A percentile compares a stretch with the other conserved stretches of the same genome.
Conservation (phyloP, 768 basidiomycete genomes). For the Amanita rimosa region DNA sequence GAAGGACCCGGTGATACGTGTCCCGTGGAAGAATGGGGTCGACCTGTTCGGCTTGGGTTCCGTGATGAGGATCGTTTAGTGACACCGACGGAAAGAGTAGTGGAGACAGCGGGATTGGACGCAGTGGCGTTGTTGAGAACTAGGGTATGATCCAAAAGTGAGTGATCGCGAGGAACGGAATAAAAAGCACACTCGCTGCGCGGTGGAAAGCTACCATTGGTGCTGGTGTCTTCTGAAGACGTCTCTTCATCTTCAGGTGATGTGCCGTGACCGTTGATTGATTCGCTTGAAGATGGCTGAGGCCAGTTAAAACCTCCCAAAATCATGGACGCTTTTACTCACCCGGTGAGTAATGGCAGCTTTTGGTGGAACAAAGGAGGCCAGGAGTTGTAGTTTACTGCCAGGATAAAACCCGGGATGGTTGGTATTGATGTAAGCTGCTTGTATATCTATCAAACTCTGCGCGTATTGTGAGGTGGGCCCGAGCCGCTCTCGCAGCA, state of each 20-base stretch:
- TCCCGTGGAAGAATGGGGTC: conserved; percentile 21
- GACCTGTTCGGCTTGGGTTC: conserved; percentile 7
- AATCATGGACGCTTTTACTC: conserved; percentile 15
- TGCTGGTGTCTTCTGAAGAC: conserved; percentile 41
- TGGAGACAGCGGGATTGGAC: neutral
- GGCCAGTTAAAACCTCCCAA: conserved; percentile 8
- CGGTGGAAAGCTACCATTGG: conserved; percentile 40
- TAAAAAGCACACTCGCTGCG: conserved; percentile 64
- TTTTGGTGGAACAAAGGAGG: conserved; percentile 24
- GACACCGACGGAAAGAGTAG: conserved; percentile 14
- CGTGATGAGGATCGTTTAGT: conserved; percentile 16
- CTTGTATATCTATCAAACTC: conserved; percentile 93
- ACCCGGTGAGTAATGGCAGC: conserved; percentile 42
- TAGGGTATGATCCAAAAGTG: conserved; percentile 22
- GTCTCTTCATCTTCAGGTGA: conserved; percentile 40
- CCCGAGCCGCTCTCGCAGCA: conserved; percentile 88
- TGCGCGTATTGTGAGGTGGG: conserved; percentile 97
- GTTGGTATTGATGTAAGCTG: conserved; percentile 99
- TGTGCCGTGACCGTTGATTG: conserved; percentile 37
- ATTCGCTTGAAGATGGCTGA: conserved; percentile 58
- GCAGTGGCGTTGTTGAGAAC: conserved; percentile 23
- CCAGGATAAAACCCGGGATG: conserved; percentile 90
- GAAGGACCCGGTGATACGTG: neutral
- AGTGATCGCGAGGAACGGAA: conserved; percentile 66
- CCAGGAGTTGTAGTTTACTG: conserved; percentile 41